Percentiles rank a stretch among this genome's conserved stretches.
Evolutionary conservation across 176 grass and related monocot species (phyloP).

Genomic region (Oryza meyeriana): DNA sequence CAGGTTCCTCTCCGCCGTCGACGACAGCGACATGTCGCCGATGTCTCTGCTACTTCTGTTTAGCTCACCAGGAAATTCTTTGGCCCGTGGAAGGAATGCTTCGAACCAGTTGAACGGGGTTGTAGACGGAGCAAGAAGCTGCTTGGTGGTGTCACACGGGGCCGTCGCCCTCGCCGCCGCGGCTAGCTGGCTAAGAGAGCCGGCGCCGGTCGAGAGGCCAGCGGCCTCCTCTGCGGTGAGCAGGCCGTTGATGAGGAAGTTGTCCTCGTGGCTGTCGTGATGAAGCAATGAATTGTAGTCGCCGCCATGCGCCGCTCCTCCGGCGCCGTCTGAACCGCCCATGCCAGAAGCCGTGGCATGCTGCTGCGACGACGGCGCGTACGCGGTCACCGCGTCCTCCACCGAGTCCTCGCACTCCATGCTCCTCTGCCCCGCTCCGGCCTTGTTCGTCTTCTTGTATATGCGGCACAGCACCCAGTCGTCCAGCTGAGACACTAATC

Average conservation of each 20-base stretch:
- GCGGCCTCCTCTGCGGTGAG: slow-evolving; percentile 38
- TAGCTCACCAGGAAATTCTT: slow-evolving; percentile 37
- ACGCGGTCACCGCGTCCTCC: slow-evolving; percentile 42
- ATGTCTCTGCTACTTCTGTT: background rate
- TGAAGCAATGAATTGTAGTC: slow-evolving; percentile 44
- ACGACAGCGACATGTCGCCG: slow-evolving; percentile 23
- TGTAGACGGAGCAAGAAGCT: slow-evolving; percentile 31
- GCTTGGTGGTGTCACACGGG: slow-evolving; percentile 15
- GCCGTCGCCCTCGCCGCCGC: slow-evolving; percentile 23
- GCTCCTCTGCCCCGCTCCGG: slow-evolving; percentile 14
- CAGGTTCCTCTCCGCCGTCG: background rate
- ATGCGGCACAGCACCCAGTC: slow-evolving; percentile 97
- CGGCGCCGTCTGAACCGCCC: background rate
- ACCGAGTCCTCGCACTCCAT: slow-evolving; percentile 53
- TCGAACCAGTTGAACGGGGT: slow-evolving; percentile 54
- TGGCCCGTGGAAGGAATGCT: slow-evolving; percentile 37
- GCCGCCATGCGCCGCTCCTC: background rate
- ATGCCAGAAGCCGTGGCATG: background rate
- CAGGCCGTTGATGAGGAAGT: slow-evolving; percentile 66
- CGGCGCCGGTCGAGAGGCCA: slow-evolving; percentile 29
- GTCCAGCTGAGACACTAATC: slow-evolving; percentile 65
- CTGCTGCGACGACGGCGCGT: background rate
- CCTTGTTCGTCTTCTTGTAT: slow-evolving; percentile 91
- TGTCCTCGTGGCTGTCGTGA: slow-evolving; percentile 57
- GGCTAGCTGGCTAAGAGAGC: slow-evolving; percentile 27